These are phyloP conservation scores for Akanthomyces muscarius DNA, from an alignment of 2,329 filamentous ascomycete species.

Conservation along the genomic window DNA sequence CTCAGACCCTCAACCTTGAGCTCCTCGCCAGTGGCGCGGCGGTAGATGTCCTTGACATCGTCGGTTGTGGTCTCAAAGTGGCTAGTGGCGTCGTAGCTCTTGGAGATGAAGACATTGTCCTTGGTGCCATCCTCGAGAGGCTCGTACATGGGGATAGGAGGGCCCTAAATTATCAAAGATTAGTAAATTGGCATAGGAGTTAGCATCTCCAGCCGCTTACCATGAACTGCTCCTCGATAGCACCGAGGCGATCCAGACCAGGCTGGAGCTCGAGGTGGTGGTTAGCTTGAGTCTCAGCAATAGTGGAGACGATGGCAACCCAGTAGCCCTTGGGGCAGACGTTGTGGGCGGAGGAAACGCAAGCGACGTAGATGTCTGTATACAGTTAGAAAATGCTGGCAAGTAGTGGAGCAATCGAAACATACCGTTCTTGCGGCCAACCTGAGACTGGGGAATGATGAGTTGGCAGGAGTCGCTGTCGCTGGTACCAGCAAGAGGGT, in stretches of 20 bases:
- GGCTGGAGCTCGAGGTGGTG: conserved; percentile 93
- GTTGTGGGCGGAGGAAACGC: conserved; percentile 93
- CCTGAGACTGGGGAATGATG: conserved; percentile 96
- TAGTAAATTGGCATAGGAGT: neutral
- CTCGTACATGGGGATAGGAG: conserved; percentile 91
- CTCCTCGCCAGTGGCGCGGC: conserved; percentile 75
- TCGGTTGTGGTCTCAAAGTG: conserved; percentile 93
- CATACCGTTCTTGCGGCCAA: conserved; percentile 91
- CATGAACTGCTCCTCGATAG: conserved; percentile 97
- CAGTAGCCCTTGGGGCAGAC: conserved; percentile 99
- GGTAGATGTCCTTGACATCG: conserved; percentile 93
- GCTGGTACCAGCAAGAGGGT: conserved; percentile 85
- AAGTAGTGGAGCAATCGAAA: conserved; percentile 2
- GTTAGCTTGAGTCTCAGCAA: conserved; percentile 86
- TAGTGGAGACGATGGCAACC: conserved; percentile 96
- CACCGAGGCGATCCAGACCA: conserved; percentile 85
- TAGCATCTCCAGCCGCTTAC: conserved; percentile 37
- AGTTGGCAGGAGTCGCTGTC: conserved; percentile 87
- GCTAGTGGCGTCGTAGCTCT: conserved; percentile 96
- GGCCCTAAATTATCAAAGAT: conserved; percentile 43
- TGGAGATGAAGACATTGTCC: conserved; percentile 95
- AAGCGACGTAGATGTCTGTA: conserved; percentile 90
- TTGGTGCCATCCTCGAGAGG: conserved; percentile 75
- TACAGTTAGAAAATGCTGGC: conserved; percentile 13
- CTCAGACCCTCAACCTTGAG: conserved; percentile 83